Evolutionary conservation across 2,329 filamentous ascomycete species (phyloP).

Genomic region (Knoxdaviesia proteae): DNA sequence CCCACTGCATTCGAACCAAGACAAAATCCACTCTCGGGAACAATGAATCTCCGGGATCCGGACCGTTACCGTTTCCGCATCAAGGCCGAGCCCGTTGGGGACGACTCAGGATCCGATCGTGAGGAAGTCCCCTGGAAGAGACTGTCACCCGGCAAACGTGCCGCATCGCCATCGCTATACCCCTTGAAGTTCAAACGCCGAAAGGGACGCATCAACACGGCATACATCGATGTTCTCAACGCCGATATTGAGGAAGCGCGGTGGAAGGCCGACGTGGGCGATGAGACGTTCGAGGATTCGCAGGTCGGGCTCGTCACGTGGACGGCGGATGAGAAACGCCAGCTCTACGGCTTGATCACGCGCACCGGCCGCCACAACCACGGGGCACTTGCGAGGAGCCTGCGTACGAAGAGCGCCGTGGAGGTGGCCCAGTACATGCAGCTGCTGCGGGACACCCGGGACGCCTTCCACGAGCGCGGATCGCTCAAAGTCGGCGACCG

Average conservation of each 20-base stretch:
- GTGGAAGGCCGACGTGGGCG: constrained; percentile 24
- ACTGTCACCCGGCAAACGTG: neutral
- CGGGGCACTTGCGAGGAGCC: constrained; percentile 35
- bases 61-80: too few relatives aligned
- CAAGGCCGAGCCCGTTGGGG: too few relatives aligned
- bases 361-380: constrained; percentile 43
- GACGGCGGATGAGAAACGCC: constrained; percentile 48
- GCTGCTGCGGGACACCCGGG: constrained; percentile 32
- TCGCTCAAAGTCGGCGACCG: too few relatives aligned
- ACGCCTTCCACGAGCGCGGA: constrained; percentile 16
- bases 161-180: too few relatives aligned
- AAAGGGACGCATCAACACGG: constrained; percentile 19
- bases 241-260: constrained; percentile 31
- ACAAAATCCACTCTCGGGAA: too few relatives aligned
- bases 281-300: constrained; percentile 34
- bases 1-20: too few relatives aligned
- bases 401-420: constrained; percentile 51
- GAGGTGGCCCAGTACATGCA: constrained; percentile 54
- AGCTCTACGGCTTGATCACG: constrained; percentile 45
- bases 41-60: too few relatives aligned
- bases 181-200: constrained; percentile 20
- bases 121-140: neutral
- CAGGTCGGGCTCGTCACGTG: constrained; percentile 53
- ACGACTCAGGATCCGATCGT: neutral
- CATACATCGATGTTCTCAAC: constrained; percentile 33